phyloP scores from a whole-genome alignment of 345 rosid genomes.

The Hibiscus syriacus region DNA sequence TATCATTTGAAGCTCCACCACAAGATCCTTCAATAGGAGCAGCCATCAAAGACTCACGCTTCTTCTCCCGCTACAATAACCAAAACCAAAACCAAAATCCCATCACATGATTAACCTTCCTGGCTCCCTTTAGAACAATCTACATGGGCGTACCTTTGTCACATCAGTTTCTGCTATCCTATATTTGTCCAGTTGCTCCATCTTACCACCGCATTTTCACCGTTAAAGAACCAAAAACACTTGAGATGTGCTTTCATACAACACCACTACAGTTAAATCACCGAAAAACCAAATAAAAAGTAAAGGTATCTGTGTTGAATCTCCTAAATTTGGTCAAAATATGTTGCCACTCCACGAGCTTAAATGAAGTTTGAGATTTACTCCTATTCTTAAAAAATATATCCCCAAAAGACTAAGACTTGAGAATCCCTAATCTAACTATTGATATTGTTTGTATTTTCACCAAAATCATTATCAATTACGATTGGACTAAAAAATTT shows the following conservation, averaged over 20 bases:
- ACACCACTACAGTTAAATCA: too few species aligned
- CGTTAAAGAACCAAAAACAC: constrained; percentile 16
- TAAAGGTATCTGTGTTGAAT: too few species aligned
- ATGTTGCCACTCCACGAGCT: too few species aligned
- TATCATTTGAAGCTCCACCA: constrained; percentile 59
- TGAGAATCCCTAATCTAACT: too few species aligned
- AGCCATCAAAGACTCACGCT: constrained; percentile 39
- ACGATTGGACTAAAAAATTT: too few species aligned
- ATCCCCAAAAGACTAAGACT: too few species aligned
- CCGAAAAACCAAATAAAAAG: too few species aligned
- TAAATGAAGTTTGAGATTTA: too few species aligned
- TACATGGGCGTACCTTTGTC: constrained; percentile 41
- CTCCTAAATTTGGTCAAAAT: too few species aligned
- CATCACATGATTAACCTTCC: constrained; percentile 8
- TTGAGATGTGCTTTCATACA: background rate
- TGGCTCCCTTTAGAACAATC: background rate
- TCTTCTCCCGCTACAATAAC: constrained; percentile 68
- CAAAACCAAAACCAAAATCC: constrained; percentile 1
- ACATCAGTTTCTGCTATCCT: constrained; percentile 46
- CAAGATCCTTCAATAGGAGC: constrained; percentile 26
- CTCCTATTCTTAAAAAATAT: too few species aligned
- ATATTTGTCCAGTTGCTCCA: constrained; percentile 48
- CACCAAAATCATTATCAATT: too few species aligned
- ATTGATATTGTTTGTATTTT: too few species aligned
- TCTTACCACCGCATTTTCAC: constrained; percentile 57